Evolutionary conservation across 1,139 yeast genomes (phyloP), one percentile per base, ranked within the genome.

Genomic region (Sugiyamaella xylanicola): DNA sequence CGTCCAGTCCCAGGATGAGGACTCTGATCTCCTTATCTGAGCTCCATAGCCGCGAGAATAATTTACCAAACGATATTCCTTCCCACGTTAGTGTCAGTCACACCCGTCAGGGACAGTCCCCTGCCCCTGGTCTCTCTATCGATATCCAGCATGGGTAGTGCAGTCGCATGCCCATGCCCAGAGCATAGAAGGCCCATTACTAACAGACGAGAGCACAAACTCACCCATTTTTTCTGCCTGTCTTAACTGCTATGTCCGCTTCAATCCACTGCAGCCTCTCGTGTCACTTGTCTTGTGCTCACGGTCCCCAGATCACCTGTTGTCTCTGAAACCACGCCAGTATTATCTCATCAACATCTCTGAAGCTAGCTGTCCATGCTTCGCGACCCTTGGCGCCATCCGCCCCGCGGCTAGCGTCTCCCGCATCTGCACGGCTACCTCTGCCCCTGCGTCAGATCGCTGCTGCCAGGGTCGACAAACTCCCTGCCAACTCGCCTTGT

Each of bases 1-100:
- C 98, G 73, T 93, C 99, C 59, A 93, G 77, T 3, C 99, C 99
- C 55, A 93, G 78, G 65, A 93, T 93, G 61, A 93, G 81, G 57
- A 93, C 91, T 64, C 99, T 82, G 68, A 92, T 86, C 73, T 93
- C 98, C 72, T 90, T 90, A 66, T 86, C 86, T 54, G 85, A 81
- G 35, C 96, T 95, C 96, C 97, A 93, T 54, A 93, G 78, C 67
- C 84, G 83, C 56, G 91, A 85, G 71, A 92, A 90, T 67, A 93
- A 83, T 61, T 87, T 84, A 70, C 97, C 90, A 74, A 93, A 63
- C 42, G 62, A 57, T 59, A 61, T 62, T 43, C 69, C 69, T 64
- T 16, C 8, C n/a, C n/a, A 3, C 19, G 52, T 48, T 48, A 48
- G 52, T 15, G 16, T 39, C 21, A 16, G 7, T 36, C n/a, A 13